Evolutionary conservation across 1,139 yeast genomes (phyloP), one percentile per base, ranked within the genome.

Genomic region (Yarrowia galli): DNA sequence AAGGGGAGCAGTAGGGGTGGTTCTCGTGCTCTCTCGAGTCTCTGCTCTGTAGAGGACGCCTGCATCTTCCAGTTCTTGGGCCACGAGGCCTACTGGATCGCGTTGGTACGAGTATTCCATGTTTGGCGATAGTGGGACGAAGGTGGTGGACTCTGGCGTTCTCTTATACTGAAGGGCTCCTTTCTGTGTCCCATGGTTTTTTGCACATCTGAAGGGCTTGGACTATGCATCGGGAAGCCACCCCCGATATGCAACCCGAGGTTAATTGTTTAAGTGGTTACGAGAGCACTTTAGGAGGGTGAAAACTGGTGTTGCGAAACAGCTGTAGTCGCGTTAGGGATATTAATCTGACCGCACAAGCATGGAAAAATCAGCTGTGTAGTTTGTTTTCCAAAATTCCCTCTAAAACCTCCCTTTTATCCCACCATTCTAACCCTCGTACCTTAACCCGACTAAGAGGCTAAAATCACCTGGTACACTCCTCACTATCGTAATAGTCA

Each of bases 101-200:
- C 66, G 54, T 36, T 61, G 66, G 56, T 61, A 61, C 45, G 66
- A 61, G 38, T 61, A 61, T 36, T 61, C 66, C 66, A 61, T 61
- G 16, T 18, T 20, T 16, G 45, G 8, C 15, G 36, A 7, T 12
- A 43, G 20, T 16, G 43, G 20, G 12, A 20, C 18, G 8, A 2
- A 32, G 22, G 9, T 10, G 43, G 35, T 4, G 35, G 60, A 22
- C 7, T 16, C 9, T 12, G 16, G 28, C 7, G 15, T 7, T 7
- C 13, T n/a, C 23, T 18, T 54, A 43, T 54, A 54, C 32, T 28
- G 32, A 28, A 25, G 16, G 16, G 32, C 56, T 22, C 3, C 32
- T n/a, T 38, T 38, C 16, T 20, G 18, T 1, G 18, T 10, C 16
- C 8, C 18, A 25, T 18, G 36, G 23, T 28, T 32, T 38, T 23